A percentile compares a stretch with the other conserved stretches of the same genome.
Evolutionary conservation across 2,329 filamentous ascomycete species (phyloP).

Genomic region (Alternaria panax): DNA sequence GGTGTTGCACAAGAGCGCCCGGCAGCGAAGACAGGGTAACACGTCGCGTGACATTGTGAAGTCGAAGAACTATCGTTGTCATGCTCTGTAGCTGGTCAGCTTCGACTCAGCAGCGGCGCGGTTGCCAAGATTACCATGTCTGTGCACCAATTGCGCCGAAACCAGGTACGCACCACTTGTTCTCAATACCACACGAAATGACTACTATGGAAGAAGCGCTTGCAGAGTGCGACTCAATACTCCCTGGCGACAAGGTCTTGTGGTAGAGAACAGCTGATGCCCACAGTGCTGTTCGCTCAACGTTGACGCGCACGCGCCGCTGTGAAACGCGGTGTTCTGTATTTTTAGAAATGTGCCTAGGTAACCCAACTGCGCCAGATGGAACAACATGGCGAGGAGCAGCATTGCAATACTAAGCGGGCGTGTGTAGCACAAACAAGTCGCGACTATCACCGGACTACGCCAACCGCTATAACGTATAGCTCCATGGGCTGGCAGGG

Average conservation of each 20-base stretch:
- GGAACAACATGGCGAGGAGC: neutral
- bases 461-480: neutral
- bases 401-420: neutral
- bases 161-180: neutral
- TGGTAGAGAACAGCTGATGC: neutral
- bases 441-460: neutral
- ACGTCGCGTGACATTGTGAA: conserved; percentile 3
- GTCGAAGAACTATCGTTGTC: conserved; percentile 1
- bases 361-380: neutral
- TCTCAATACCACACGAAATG: neutral
- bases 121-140: neutral
- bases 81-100: conserved; percentile 3
- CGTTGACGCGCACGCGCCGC: neutral
- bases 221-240: neutral
- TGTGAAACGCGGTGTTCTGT: neutral
- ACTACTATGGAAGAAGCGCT: neutral
- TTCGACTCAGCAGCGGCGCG: conserved; percentile 6
- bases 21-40: conserved; percentile 1
- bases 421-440: neutral
- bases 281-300: neutral
- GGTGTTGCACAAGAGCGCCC: neutral
- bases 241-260: neutral
- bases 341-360: neutral
- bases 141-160: neutral
- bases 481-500: neutral